Percentiles rank a stretch among this genome's conserved stretches.
These are phyloP conservation scores for Kwoniella heveanensis DNA, from an alignment of 768 basidiomycete species.

Conservation along the genomic window DNA sequence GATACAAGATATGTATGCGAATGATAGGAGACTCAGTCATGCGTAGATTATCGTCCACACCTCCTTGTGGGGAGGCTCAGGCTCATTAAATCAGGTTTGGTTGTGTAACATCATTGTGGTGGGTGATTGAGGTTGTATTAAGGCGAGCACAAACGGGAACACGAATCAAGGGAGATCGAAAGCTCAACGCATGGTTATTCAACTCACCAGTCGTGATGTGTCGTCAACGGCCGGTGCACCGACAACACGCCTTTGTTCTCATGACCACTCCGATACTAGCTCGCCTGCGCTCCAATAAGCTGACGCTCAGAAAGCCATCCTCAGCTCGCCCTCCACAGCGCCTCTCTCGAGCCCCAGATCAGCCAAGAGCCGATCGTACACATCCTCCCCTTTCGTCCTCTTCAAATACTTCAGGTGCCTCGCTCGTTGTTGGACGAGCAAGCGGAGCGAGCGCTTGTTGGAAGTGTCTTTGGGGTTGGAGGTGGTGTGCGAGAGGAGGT, in stretches of 20 bases:
- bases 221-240: too few species aligned
- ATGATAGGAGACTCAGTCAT: conserved; percentile 21
- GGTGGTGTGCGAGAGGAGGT: conserved; percentile 71
- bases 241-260: too few species aligned
- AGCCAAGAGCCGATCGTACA: conserved; percentile 70
- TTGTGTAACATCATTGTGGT: conserved; percentile 40
- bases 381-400: conserved; percentile 28
- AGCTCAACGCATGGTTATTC: too few species aligned
- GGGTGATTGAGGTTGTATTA: too few species aligned
- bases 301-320: conserved; percentile 59
- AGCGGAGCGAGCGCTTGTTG: conserved; percentile 74
- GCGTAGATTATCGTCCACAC: conserved; percentile 42
- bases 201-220: too few species aligned
- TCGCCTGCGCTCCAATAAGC: too few species aligned
- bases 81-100: conserved; percentile 55
- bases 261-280: too few species aligned
- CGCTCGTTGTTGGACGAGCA: conserved; percentile 78
- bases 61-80: conserved; percentile 37
- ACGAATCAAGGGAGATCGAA: neutral
- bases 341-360: conserved; percentile 74
- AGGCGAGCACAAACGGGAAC: too few species aligned
- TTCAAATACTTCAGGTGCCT: conserved; percentile 75
- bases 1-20: conserved; percentile 1
- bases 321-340: conserved; percentile 86
- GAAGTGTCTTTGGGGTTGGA: conserved; percentile 69